Conservation (phyloP, 768 basidiomycete species). For the Naganishia friedmannii region DNA sequence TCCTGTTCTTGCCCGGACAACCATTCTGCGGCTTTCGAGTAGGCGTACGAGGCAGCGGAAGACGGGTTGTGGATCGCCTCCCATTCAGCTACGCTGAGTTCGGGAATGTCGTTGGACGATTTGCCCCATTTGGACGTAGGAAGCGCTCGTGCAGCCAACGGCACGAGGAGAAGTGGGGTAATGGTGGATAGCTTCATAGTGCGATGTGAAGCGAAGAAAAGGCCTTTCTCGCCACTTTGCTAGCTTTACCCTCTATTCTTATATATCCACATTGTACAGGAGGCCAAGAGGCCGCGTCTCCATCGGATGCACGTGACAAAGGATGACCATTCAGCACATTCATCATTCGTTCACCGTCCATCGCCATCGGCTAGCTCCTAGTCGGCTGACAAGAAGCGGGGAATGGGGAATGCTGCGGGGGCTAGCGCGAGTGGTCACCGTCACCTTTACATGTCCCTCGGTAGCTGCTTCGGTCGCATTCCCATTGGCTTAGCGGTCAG, state of each 20-base stretch:
- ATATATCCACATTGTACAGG: not conserved
- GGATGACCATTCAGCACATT: too few relatives aligned
- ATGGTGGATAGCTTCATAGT: slow-evolving; percentile 18
- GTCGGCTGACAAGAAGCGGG: too few relatives aligned
- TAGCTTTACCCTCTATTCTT: not conserved
- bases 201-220: not conserved
- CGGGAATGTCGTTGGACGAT: slow-evolving; percentile 17
- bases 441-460: too few relatives aligned
- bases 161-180: slow-evolving; percentile 10
- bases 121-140: slow-evolving; percentile 6
- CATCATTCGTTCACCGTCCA: too few relatives aligned
- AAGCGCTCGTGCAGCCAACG: slow-evolving; percentile 16
- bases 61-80: slow-evolving; percentile 8
- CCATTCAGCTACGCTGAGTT: slow-evolving; percentile 22
- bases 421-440: too few relatives aligned
- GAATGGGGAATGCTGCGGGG: too few relatives aligned
- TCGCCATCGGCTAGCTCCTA: too few relatives aligned
- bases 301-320: slow-evolving; percentile 11
- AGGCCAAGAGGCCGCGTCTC: slow-evolving; percentile 6
- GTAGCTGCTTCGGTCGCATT: too few relatives aligned
- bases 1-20: not conserved
- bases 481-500: too few relatives aligned
- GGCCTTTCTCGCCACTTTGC: not conserved
- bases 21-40: slow-evolving; percentile 22
- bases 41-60: slow-evolving; percentile 11